These are phyloP conservation scores for Colletotrichum navitas DNA, from an alignment of 2,329 filamentous ascomycete species.

Conservation along the genomic window DNA sequence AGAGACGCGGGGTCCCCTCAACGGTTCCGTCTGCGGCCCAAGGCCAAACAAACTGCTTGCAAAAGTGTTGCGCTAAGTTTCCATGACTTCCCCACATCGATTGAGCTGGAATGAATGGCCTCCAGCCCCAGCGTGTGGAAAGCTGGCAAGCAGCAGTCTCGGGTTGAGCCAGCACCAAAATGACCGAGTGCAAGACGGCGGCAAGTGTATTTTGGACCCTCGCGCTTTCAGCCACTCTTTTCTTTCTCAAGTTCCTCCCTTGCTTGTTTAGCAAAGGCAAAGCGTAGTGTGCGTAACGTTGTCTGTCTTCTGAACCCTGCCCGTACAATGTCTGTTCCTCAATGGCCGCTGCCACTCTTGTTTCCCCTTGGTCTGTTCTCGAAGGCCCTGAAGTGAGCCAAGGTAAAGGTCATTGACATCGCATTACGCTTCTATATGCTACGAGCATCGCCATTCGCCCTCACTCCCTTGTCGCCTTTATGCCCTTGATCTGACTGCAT, in stretches of 20 bases:
- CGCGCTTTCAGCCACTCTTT: too few species aligned
- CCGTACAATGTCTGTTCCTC: neutral
- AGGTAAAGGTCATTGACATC: neutral
- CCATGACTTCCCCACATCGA: too few species aligned
- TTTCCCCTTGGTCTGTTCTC: neutral
- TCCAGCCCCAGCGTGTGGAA: too few species aligned
- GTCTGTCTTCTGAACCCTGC: neutral
- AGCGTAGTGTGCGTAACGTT: conserved; percentile 17
- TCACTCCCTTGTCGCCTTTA: neutral
- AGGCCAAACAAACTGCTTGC: neutral
- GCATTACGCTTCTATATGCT: neutral
- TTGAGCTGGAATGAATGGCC: too few species aligned
- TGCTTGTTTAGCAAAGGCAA: conserved; percentile 11
- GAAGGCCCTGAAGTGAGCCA: neutral
- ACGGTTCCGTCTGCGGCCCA: conserved; percentile 7
- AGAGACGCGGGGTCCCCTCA: conserved; percentile 32
- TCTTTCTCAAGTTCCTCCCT: neutral
- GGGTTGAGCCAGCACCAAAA: too few species aligned
- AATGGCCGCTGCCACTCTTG: neutral
- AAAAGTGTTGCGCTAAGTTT: neutral
- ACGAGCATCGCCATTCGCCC: neutral
- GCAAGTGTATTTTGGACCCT: too few species aligned
- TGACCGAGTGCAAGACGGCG: too few species aligned
- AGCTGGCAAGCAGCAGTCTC: too few species aligned
- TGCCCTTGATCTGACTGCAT: neutral